Evolutionary conservation across 257 asterid species (phyloP).

Genomic region (Catharanthus roseus): DNA sequence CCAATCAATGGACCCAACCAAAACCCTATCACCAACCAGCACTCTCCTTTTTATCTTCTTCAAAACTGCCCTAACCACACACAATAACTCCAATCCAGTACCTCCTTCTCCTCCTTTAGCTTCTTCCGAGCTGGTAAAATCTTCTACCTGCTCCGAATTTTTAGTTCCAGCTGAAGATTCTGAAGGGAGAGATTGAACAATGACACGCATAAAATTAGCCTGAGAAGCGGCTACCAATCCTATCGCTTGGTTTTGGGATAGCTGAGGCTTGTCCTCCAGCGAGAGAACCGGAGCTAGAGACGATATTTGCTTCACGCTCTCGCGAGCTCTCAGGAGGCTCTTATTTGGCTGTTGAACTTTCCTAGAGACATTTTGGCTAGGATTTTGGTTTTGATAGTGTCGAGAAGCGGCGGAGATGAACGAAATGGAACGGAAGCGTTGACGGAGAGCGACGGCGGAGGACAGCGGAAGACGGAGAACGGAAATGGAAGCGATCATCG

Average conservation of each 20-base stretch:
- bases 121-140: not conserved
- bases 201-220: conserved; percentile 96
- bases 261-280: conserved; percentile 39
- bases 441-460: conserved; percentile 28
- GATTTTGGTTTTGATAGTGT: conserved; percentile 30
- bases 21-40: conserved; percentile 85
- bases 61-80: conserved; percentile 87
- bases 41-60: conserved; percentile 94
- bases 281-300: conserved; percentile 65
- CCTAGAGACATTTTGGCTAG: conserved; percentile 39
- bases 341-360: conserved; percentile 56
- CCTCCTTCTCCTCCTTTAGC: conserved; percentile 20
- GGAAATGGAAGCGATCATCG: conserved; percentile 50
- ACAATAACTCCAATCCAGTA: conserved; percentile 65
- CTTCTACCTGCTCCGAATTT: not conserved
- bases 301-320: conserved; percentile 54
- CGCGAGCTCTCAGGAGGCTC: conserved; percentile 64
- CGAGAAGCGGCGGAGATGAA: conserved; percentile 30
- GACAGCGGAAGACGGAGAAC: conserved; percentile 32
- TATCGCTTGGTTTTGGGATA: conserved; percentile 63
- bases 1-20: conserved; percentile 90
- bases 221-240: conserved; percentile 85
- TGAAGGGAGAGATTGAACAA: conserved; percentile 44
- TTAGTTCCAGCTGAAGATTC: conserved; percentile 13
- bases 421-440: conserved; percentile 17